A percentile compares a stretch with the other conserved stretches of the same genome.
phyloP scores from a whole-genome alignment of 768 basidiomycete genomes.

The Harrya chromipes region DNA sequence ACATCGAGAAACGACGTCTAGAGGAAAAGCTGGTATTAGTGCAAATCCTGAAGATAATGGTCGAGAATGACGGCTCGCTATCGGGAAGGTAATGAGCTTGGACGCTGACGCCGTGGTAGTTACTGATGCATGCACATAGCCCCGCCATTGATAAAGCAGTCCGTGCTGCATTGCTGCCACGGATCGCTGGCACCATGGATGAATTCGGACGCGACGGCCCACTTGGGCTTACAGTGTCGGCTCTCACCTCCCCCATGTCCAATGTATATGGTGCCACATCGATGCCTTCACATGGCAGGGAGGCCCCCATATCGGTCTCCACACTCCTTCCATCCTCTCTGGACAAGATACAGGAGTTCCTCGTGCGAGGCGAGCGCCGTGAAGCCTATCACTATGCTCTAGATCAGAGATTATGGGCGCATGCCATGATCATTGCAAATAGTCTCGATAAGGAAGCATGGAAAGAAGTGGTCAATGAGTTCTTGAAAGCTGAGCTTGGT shows the following conservation, averaged over 20 bases:
- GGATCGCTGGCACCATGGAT: slow-evolving; percentile 34
- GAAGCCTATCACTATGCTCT: slow-evolving; percentile 87
- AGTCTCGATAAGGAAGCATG: slow-evolving; percentile 91
- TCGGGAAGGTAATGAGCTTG: slow-evolving; percentile 64
- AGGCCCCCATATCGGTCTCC: slow-evolving; percentile 55
- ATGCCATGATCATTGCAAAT: slow-evolving; percentile 93
- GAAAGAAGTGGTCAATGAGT: slow-evolving; percentile 88
- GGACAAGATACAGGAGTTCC: slow-evolving; percentile 73
- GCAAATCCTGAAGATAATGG: slow-evolving; percentile 71
- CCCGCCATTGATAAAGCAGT: slow-evolving; percentile 71
- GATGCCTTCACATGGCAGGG: slow-evolving; percentile 34
- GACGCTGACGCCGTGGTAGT: background rate
- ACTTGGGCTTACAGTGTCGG: slow-evolving; percentile 22
- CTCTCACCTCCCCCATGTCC: slow-evolving; percentile 29
- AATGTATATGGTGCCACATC: slow-evolving; percentile 17
- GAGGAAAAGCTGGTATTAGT: slow-evolving; percentile 79
- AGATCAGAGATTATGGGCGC: slow-evolving; percentile 89
- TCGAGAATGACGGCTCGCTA: slow-evolving; percentile 86
- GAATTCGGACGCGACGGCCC: slow-evolving; percentile 22
- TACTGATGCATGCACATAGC: slow-evolving; percentile 34
- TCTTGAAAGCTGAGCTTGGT: slow-evolving; percentile 73
- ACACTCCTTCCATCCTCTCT: slow-evolving; percentile 61
- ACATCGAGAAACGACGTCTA: slow-evolving; percentile 51
- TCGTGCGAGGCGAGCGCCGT: slow-evolving; percentile 80
- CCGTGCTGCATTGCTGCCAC: slow-evolving; percentile 67